Evolutionary conservation across 148 eudicot species (phyloP).

Genomic region (Nepenthes mirabilis): DNA sequence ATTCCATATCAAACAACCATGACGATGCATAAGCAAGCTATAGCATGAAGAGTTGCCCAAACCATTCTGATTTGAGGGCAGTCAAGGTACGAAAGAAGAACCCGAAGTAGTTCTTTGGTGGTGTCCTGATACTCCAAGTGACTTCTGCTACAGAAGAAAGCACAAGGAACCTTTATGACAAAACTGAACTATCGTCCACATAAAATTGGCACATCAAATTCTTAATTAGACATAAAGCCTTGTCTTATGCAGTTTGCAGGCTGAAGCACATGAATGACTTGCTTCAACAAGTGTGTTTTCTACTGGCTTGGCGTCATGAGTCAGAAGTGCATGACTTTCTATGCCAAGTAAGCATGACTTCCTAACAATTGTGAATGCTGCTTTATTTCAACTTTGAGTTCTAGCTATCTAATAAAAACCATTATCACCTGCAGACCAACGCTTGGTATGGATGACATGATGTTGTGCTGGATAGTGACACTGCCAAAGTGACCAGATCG

Average conservation of each 20-base stretch:
- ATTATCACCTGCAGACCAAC: conserved; percentile 88
- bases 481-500: conserved; percentile 20
- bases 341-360: conserved; percentile 1
- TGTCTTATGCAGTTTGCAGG: too few relatives aligned
- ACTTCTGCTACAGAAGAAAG: too few relatives aligned
- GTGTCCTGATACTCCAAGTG: too few relatives aligned
- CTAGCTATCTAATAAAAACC: conserved; percentile 3
- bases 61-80: too few relatives aligned
- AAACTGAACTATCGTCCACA: too few relatives aligned
- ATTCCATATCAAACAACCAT: neutral
- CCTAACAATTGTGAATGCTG: neutral
- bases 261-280: too few relatives aligned
- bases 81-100: too few relatives aligned
- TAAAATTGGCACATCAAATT: too few relatives aligned
- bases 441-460: conserved; percentile 70
- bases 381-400: too few relatives aligned
- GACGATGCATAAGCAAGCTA: neutral
- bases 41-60: neutral
- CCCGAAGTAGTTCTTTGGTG: too few relatives aligned
- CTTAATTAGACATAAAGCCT: too few relatives aligned
- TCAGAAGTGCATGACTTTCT: neutral
- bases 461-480: conserved; percentile 65
- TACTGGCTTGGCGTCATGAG: neutral
- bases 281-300: neutral
- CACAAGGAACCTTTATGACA: too few relatives aligned